A percentile compares a stretch with the other conserved stretches of the same genome.
Evolutionary conservation across 331 rosid species (phyloP).

Genomic region (Malus hybrid): DNA sequence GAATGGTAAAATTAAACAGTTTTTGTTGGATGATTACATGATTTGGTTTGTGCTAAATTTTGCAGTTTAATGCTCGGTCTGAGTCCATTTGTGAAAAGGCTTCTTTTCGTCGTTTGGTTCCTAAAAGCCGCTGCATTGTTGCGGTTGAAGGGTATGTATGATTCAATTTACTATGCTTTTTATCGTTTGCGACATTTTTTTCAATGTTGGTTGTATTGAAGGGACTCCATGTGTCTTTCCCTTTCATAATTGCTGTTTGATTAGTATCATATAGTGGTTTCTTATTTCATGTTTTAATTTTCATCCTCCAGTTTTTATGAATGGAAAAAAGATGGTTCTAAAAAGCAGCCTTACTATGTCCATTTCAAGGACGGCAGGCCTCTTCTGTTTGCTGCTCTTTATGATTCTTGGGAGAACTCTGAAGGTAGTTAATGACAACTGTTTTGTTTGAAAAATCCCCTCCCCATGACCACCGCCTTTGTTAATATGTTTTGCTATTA

Average conservation of each 20-base stretch:
- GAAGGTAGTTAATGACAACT: conserved; percentile 39
- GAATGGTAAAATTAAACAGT: background rate
- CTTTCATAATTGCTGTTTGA: background rate
- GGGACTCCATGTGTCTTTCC: background rate
- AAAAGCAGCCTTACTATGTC: conserved; percentile 86
- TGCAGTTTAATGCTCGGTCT: conserved; percentile 86
- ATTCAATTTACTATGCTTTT: background rate
- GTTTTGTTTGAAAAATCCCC: background rate
- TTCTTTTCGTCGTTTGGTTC: conserved; percentile 71
- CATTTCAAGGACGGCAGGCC: conserved; percentile 83
- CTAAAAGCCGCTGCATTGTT: conserved; percentile 77
- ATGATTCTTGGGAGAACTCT: conserved; percentile 73
- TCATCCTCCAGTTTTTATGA: conserved; percentile 61
- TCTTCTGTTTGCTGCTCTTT: conserved; percentile 85
- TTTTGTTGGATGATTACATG: background rate
- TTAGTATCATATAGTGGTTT: background rate
- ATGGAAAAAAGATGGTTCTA: conserved; percentile 89
- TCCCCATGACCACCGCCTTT: background rate
- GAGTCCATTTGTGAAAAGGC: conserved; percentile 71
- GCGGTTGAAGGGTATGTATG: conserved; percentile 66
- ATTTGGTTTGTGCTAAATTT: background rate
- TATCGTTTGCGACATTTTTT: background rate
- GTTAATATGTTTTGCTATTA: background rate
- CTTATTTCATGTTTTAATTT: background rate
- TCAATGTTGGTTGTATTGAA: background rate